Base-by-base conservation (phyloP, 768 basidiomycete genomes). In the Aureoboletus auriporus region DNA sequence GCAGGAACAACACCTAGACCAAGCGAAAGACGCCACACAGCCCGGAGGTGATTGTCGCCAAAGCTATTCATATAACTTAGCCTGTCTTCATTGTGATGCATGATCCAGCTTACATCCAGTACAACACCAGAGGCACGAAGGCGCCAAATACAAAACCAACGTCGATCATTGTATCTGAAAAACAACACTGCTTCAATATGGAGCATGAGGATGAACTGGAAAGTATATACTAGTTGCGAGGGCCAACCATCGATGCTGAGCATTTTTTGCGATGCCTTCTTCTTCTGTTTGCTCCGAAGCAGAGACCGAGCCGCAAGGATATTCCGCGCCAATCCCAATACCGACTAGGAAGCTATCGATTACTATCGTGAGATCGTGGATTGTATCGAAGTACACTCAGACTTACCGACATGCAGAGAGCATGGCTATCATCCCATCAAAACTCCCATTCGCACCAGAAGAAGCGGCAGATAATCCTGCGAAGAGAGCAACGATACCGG, bases 201-300 rank as follows among this genome's bases (percentile, higher is more conserved):
- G 27, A 36, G 40, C 41, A 30, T 28, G 37, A 46, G 34, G 30
- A 9, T 46, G 16, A 16, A 42, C 6, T 10, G 14, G 8, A 16
- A 40, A 33, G 34, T 20, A 65, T 78, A 59, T 67, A 91, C 93
- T 96, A 8, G 93, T 95, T 12, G 93, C 89, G 27, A 91, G 76
- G 6, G 86, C 83, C 60, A 96, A 86, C 81, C 92, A 90, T 44
- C 84, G 71, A 64, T 94, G 86, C 60, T 92, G 93, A 5, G 86
- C 77, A 45, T 82, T 82, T 69, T 89, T 91, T 55, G 67, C 74
- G 57, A 95, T 85, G 8, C 79, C 80, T 8, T 79, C 74, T 64
- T 89, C 87, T 64, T 96, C 94, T 3, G 91, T 88, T 59, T 92
- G 89, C 61, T 96, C 94, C 2, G 89, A 86, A 7, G 86, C 86